Evolutionary conservation across 2,329 filamentous ascomycete species (phyloP).

Genomic region (Aaosphaeria pasadenensis): DNA sequence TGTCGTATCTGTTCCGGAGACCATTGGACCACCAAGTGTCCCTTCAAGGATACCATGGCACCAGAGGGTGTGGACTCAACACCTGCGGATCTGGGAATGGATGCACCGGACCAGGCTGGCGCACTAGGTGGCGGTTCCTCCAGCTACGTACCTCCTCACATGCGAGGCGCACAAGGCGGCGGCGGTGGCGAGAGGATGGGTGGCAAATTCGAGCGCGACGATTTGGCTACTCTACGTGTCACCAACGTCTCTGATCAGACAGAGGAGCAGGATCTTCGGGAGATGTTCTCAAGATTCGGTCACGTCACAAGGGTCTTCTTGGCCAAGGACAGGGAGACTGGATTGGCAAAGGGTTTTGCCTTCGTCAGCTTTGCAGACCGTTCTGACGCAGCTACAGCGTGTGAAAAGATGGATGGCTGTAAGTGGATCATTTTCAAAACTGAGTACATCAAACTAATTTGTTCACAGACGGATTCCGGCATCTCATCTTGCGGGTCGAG

Average conservation of each 20-base stretch:
- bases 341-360: conserved; percentile 95
- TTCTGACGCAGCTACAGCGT: conserved; percentile 84
- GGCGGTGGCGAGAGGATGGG: conserved; percentile 78
- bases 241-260: conserved; percentile 99
- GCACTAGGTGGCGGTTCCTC: conserved; percentile 65
- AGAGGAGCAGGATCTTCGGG: conserved; percentile 90
- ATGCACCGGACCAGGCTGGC: conserved; percentile 46
- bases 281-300: conserved; percentile 97
- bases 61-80: conserved; percentile 58
- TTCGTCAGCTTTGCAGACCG: conserved; percentile 97
- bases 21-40: conserved; percentile 98
- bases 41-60: conserved; percentile 99
- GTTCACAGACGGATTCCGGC: conserved; percentile 65
- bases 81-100: conserved; percentile 47
- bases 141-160: conserved; percentile 90
- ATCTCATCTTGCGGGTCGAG: conserved; percentile 82
- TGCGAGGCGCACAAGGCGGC: conserved; percentile 81
- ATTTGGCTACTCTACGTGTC: conserved; percentile 91
- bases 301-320: conserved; percentile 96
- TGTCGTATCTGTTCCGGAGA: conserved; percentile 98
- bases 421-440: conserved; percentile 32
- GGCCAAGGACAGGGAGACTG: conserved; percentile 95
- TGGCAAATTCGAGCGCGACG: conserved; percentile 94
- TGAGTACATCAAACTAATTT: conserved; percentile 12
- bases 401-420: conserved; percentile 96